phyloP scores from a whole-genome alignment of 129 eudicot genomes.

The Pittosporum tobira region DNA sequence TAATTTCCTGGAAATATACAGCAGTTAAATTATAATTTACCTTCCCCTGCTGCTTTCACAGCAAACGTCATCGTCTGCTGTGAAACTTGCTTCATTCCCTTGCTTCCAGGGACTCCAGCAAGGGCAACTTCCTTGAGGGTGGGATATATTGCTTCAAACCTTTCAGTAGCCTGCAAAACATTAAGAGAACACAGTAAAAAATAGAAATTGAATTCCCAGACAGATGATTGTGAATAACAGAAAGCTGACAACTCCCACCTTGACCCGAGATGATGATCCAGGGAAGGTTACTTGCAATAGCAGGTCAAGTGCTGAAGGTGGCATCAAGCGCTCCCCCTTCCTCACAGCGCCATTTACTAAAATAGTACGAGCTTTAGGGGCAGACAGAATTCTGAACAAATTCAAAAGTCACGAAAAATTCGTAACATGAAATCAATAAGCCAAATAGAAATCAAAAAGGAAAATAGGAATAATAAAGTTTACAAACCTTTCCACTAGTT shows the following conservation, averaged over 20 bases:
- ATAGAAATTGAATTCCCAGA: background rate
- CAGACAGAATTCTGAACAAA: slow-evolving; percentile 53
- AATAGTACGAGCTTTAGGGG: slow-evolving; percentile 82
- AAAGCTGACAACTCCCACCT: slow-evolving; percentile 35
- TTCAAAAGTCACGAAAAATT: background rate
- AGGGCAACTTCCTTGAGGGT: slow-evolving; percentile 85
- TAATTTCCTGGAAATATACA: background rate
- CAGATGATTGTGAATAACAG: background rate
- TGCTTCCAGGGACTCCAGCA: slow-evolving; percentile 92
- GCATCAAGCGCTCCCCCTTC: slow-evolving; percentile 86
- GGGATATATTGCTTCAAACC: slow-evolving; percentile 90
- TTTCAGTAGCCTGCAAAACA: slow-evolving; percentile 78
- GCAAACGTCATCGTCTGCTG: slow-evolving; percentile 54
- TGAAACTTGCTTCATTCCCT: slow-evolving; percentile 90
- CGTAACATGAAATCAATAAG: background rate
- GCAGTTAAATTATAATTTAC: slow-evolving; percentile 23
- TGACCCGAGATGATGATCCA: slow-evolving; percentile 62
- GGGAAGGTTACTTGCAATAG: slow-evolving; percentile 67
- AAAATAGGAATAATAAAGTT: background rate
- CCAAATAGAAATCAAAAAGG: background rate
- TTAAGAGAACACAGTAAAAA: background rate
- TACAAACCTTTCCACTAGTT: slow-evolving; percentile 71
- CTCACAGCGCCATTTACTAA: slow-evolving; percentile 75
- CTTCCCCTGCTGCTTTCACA: slow-evolving; percentile 76
- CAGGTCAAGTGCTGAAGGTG: slow-evolving; percentile 72